Percentiles rank a stretch among this genome's conserved stretches.
Evolutionary conservation across 306 rosid species (phyloP).

Genomic region (Dalbergia oliveri): DNA sequence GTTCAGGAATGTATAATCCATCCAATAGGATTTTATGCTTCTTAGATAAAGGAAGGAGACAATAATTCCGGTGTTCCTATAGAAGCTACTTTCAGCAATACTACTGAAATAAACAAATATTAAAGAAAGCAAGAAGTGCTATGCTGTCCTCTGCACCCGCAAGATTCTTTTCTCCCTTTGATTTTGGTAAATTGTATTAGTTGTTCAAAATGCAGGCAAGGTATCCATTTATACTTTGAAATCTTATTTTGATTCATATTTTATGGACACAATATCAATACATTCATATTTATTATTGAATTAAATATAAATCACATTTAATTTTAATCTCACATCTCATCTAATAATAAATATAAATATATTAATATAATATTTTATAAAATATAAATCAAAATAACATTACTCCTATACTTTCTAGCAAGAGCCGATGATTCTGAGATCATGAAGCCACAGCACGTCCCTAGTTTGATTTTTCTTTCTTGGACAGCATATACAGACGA

Average conservation of each 20-base stretch:
- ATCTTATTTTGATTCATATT: too few relatives aligned
- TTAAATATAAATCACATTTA: too few relatives aligned
- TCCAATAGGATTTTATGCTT: conserved; percentile 7
- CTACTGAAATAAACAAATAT: too few relatives aligned
- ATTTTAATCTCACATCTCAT: too few relatives aligned
- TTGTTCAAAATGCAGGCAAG: conserved; percentile 4
- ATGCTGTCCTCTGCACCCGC: too few relatives aligned
- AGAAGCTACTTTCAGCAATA: too few relatives aligned
- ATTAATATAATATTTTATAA: too few relatives aligned
- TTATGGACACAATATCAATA: too few relatives aligned
- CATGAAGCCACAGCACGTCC: conserved; percentile 2
- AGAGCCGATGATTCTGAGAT: conserved; percentile 21
- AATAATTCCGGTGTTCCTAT: neutral
- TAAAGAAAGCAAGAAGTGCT: too few relatives aligned
- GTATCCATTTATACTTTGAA: conserved; percentile 26
- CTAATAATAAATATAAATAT: too few relatives aligned
- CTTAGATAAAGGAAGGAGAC: neutral
- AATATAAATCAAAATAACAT: too few relatives aligned
- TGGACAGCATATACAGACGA: neutral
- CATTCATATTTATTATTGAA: too few relatives aligned
- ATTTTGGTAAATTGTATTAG: conserved; percentile 18
- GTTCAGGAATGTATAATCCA: neutral
- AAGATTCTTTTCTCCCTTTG: conserved; percentile 8
- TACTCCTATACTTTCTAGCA: neutral
- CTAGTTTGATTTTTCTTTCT: neutral